A percentile compares a stretch with the other conserved stretches of the same genome.
Conservation (phyloP, 2,329 filamentous ascomycete genomes). For the Colletotrichum coccodes region DNA sequence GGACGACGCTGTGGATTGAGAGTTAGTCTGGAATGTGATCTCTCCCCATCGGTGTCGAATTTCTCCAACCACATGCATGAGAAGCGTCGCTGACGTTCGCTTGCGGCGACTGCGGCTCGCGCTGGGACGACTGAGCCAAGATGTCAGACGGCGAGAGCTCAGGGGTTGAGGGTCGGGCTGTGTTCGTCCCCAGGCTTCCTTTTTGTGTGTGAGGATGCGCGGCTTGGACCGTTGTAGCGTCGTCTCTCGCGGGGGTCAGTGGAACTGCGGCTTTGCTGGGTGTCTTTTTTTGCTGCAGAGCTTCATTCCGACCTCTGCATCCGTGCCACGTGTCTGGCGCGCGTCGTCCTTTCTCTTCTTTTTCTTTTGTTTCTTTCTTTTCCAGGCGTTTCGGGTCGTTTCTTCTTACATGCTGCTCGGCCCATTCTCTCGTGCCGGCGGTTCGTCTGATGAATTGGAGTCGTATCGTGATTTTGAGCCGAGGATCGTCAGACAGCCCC, state of each 20-base stretch:
- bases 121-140: not conserved
- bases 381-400: not conserved
- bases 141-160: not conserved
- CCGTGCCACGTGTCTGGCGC: not conserved
- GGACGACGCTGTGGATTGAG: no score
- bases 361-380: not conserved
- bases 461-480: not conserved
- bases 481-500: not conserved
- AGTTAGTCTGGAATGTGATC: not conserved
- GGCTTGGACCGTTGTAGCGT: not conserved
- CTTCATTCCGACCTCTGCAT: no score
- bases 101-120: not conserved
- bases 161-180: not conserved
- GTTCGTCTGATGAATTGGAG: conserved; percentile 4
- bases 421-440: not conserved
- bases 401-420: not conserved
- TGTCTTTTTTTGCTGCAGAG: no score
- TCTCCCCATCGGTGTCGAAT: no score
- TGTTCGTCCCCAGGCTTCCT: not conserved
- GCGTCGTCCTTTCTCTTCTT: not conserved
- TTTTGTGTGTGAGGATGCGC: not conserved
- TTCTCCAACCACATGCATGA: not conserved
- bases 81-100: no score
- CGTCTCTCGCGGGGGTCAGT: no score
- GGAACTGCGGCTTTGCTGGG: no score